These are phyloP conservation scores for Symbiotaphrina buchneri DNA, from an alignment of 495 filamentous ascomycete species.

Conservation along the genomic window DNA sequence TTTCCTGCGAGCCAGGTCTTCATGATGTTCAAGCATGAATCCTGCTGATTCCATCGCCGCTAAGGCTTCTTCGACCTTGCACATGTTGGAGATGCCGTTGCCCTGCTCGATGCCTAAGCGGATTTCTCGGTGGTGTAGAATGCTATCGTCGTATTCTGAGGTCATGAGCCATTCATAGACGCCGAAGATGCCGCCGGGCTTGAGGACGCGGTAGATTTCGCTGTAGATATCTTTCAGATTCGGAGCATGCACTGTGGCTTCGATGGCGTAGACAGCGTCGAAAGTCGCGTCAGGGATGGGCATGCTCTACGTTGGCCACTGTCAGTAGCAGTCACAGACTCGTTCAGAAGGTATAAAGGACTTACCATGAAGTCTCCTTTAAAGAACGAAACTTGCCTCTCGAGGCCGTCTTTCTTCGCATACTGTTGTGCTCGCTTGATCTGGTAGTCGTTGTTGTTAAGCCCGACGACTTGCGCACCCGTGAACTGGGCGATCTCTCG, in stretches of 20 bases:
- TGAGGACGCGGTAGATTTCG: constrained; percentile 86
- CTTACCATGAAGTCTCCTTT: constrained; percentile 95
- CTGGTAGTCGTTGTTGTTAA: constrained; percentile 99
- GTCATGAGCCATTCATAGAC: constrained; percentile 99
- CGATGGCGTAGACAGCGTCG: constrained; percentile 94
- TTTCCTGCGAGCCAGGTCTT: constrained; percentile 68
- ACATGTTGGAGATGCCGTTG: constrained; percentile 98
- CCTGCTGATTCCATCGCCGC: constrained; percentile 73
- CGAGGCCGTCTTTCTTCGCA: constrained; percentile 58
- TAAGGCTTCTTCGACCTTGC: constrained; percentile 69
- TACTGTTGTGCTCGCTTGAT: constrained; percentile 84
- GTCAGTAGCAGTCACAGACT: too few species aligned
- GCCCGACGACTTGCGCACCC: constrained; percentile 65
- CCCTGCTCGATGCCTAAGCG: constrained; percentile 92
- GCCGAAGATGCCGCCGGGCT: constrained; percentile 89
- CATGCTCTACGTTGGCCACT: too few species aligned
- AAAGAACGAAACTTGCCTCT: constrained; percentile 63
- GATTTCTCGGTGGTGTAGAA: constrained; percentile 72
- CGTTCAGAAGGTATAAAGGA: background rate
- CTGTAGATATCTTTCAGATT: constrained; percentile 85
- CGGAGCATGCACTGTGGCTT: constrained; percentile 91
- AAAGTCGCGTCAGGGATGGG: constrained; percentile 77
- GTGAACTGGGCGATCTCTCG: constrained; percentile 93
- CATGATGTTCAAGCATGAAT: constrained; percentile 65
- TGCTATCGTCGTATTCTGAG: constrained; percentile 75